Evolutionary conservation across 306 rosid species (phyloP), one percentile per base, ranked within the genome.

Genomic region (Prunus davidiana): DNA sequence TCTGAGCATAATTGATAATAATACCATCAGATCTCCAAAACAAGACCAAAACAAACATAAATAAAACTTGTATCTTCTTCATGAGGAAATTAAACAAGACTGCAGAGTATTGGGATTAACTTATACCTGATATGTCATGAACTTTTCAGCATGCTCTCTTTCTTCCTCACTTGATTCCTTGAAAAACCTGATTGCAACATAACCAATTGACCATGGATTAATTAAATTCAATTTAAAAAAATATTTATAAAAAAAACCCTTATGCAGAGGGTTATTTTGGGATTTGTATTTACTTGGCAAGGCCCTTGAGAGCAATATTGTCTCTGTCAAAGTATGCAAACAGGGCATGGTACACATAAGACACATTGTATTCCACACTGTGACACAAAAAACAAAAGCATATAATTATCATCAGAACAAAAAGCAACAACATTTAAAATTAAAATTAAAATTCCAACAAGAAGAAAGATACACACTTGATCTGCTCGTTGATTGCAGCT

Each of bases 291-390:
- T 77, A 87, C 98, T 84, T 88, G 68, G 98, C 97, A 64, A 89
- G 84, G 64, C 98, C 98, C 86, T 76, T 89, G 43, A 94, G 89
- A 45, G 97, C 97, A 46, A 94, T 81, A 54, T 92, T 92, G 77
- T 94, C 98, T 77, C 98, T 82, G 57, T 94, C 98, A 41, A 94
- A 94, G 80, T 92, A 94, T 0, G 96, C 96, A 84, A 67, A 94
- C 95, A 94, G 57, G 32, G 97, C 93, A 76, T 94, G 98, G 79
- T 94, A 91, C 25, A 85, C 95, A 72, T 92, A 92, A 12, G 98
- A 94, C 7, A 92, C 98, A 66, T 92, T 94, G 88, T 94, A 94
- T 81, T 92, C 98, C 85, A 95, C 97, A 88, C 97, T 95, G 91
- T 51, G 73, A 67, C 77, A 80, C 62, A 41, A 74, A 74, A 58